These are phyloP conservation scores for Backusella mclennaniae DNA, from an alignment of 192 early-diverging fungal genomes.

Conservation along the genomic window DNA sequence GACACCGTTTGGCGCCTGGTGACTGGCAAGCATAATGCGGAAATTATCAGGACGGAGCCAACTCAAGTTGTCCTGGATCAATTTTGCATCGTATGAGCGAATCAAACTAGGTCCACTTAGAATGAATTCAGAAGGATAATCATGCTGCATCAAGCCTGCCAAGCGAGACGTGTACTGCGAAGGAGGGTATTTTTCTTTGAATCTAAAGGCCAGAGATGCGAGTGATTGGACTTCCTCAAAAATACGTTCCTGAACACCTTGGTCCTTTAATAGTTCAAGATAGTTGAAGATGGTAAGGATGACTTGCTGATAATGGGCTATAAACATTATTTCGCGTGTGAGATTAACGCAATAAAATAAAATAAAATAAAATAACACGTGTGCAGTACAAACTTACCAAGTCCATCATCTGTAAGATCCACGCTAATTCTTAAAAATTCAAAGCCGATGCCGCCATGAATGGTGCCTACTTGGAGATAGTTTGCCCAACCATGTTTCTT, in stretches of 20 bases:
- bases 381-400: conserved; percentile 54
- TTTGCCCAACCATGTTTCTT: conserved; percentile 92
- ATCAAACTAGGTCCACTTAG: conserved; percentile 51
- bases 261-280: conserved; percentile 71
- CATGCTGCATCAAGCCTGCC: conserved; percentile 74
- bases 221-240: conserved; percentile 73
- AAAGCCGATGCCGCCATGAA: conserved; percentile 46
- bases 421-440: conserved; percentile 73
- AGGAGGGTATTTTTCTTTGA: conserved; percentile 68
- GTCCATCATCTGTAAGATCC: conserved; percentile 73
- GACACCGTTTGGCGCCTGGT: conserved; percentile 40
- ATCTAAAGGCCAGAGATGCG: conserved; percentile 54
- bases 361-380: conserved; percentile 35
- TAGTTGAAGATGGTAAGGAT: conserved; percentile 84
- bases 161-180: conserved; percentile 61
- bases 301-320: conserved; percentile 67
- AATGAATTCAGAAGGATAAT: conserved; percentile 63
- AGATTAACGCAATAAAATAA: conserved; percentile 36
- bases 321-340: conserved; percentile 42
- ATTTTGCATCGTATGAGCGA: conserved; percentile 60
- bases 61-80: conserved; percentile 61
- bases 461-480: conserved; percentile 61
- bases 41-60: conserved; percentile 65
- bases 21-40: conserved; percentile 47
- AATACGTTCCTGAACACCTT: conserved; percentile 73